phyloP scores from a whole-genome alignment of 768 basidiomycete species.

The Mycena venus region DNA sequence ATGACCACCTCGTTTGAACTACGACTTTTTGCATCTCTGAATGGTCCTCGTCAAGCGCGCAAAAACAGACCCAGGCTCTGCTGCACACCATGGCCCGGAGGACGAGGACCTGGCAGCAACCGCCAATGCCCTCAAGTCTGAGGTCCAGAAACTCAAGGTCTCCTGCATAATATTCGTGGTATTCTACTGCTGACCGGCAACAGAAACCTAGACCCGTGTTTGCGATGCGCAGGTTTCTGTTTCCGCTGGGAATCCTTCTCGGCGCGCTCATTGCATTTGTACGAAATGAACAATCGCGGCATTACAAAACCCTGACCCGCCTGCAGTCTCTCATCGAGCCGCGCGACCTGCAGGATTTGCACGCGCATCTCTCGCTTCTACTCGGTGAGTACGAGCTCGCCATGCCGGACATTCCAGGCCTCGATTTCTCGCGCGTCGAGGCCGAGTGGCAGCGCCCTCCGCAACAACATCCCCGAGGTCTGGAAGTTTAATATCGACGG shows the following conservation, averaged over 20 bases:
- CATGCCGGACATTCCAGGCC: slow-evolving; percentile 70
- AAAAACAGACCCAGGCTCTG: slow-evolving; percentile 39
- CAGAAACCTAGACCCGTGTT: slow-evolving; percentile 43
- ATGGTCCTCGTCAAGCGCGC: slow-evolving; percentile 52
- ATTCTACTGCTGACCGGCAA: slow-evolving; percentile 31
- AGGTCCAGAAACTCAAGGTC: slow-evolving; percentile 43
- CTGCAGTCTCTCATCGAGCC: slow-evolving; percentile 68
- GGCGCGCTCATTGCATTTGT: slow-evolving; percentile 73
- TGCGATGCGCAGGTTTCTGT: slow-evolving; percentile 68
- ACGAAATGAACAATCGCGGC: neutral
- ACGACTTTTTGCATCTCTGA: neutral
- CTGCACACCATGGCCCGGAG: neutral
- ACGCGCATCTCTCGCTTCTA: slow-evolving; percentile 73
- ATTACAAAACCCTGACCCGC: neutral
- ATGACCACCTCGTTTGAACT: too few species aligned
- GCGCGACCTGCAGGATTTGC: slow-evolving; percentile 75
- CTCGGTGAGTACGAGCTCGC: slow-evolving; percentile 80
- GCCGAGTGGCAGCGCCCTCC: slow-evolving; percentile 77
- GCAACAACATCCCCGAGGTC: slow-evolving; percentile 79
- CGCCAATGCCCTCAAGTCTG: slow-evolving; percentile 14
- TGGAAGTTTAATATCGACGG: slow-evolving; percentile 89
- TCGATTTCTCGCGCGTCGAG: slow-evolving; percentile 79
- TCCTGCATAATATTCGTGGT: slow-evolving; percentile 28
- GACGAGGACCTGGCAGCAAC: neutral
- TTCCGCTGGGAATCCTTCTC: slow-evolving; percentile 77